Evolutionary conservation across 352 stramenopile species (phyloP).

Genomic region (Phytophthora boehmeriae): DNA sequence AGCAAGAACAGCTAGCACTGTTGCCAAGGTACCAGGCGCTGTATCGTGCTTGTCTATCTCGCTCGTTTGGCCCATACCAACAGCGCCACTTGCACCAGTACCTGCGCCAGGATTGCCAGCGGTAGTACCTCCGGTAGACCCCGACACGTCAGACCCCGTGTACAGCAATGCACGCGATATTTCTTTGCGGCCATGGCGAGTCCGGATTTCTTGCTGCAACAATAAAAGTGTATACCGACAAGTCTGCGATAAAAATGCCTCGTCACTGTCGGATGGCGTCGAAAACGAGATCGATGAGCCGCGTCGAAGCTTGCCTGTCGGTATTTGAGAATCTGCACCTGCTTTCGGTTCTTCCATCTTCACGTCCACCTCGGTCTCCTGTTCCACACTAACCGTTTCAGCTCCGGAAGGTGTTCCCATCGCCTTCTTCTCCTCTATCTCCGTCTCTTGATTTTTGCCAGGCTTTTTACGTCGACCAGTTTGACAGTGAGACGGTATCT

Average conservation of each 20-base stretch:
- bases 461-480: constrained; percentile 66
- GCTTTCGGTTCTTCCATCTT: constrained; percentile 25
- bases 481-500: constrained; percentile 74
- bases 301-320: constrained; percentile 33
- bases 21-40: constrained; percentile 49
- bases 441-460: constrained; percentile 24
- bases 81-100: constrained; percentile 17
- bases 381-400: constrained; percentile 9
- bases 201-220: constrained; percentile 84
- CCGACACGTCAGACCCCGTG: constrained; percentile 31
- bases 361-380: constrained; percentile 27
- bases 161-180: constrained; percentile 71
- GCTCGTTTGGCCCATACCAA: constrained; percentile 24
- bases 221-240: constrained; percentile 73
- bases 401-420: constrained; percentile 4
- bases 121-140: constrained; percentile 15
- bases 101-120: constrained; percentile 9
- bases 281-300: constrained; percentile 34
- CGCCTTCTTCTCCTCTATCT: constrained; percentile 10
- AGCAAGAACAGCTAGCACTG: constrained; percentile 67
- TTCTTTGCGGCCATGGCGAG: constrained; percentile 74
- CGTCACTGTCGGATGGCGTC: constrained; percentile 34
- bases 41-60: constrained; percentile 51
- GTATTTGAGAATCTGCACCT: constrained; percentile 14
- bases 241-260: constrained; percentile 66